These are phyloP conservation scores for Mycena vitilis DNA, from an alignment of 768 basidiomycete species.

Conservation along the genomic window DNA sequence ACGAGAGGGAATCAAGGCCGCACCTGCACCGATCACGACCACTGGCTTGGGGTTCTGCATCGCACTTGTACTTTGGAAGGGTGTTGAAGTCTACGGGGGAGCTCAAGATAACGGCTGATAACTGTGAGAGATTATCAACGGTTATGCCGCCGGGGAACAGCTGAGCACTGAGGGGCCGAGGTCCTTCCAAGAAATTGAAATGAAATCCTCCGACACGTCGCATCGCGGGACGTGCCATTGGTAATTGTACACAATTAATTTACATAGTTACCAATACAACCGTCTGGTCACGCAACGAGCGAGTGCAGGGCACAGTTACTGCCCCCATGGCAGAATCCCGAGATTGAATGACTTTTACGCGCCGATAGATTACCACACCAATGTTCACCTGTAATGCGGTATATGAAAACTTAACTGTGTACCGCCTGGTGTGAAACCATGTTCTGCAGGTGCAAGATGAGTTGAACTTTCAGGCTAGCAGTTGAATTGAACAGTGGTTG, in stretches of 20 bases:
- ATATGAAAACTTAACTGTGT: conserved; percentile 69
- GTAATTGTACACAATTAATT: not conserved
- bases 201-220: not conserved
- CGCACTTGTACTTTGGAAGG: not conserved
- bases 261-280: not conserved
- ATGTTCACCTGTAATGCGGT: conserved; percentile 62
- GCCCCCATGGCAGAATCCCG: too few relatives aligned
- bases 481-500: not conserved
- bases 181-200: conserved; percentile 3
- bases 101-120: conserved; percentile 23
- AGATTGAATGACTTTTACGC: too few relatives aligned
- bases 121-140: conserved; percentile 19
- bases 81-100: conserved; percentile 13
- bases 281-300: too few relatives aligned
- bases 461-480: too few relatives aligned
- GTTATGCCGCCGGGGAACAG: conserved; percentile 29
- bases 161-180: not conserved
- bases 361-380: not conserved
- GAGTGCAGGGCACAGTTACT: too few relatives aligned
- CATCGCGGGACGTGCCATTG: too few relatives aligned
- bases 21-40: conserved; percentile 55
- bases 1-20: conserved; percentile 29
- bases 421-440: conserved; percentile 63
- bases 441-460: conserved; percentile 29
- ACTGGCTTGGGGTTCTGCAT: conserved; percentile 43